Evolutionary conservation across 352 stramenopile species (phyloP).

Genomic region (Globisporangium paroecandrum): DNA sequence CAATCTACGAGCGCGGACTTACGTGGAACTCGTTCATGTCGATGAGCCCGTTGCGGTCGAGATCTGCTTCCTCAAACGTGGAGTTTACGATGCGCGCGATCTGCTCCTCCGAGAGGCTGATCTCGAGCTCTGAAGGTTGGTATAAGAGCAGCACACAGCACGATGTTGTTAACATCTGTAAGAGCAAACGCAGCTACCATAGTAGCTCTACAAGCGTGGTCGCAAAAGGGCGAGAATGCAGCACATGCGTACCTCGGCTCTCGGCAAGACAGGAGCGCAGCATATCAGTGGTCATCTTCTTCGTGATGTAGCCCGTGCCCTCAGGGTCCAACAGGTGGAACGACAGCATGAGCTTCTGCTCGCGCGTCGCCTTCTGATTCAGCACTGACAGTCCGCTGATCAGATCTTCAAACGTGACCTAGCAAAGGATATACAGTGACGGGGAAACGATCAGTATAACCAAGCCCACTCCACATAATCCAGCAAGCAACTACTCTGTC

Average conservation of each 20-base stretch:
- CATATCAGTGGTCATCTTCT: constrained; percentile 79
- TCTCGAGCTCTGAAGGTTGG: constrained; percentile 56
- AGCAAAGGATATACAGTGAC: not conserved
- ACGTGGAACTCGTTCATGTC: constrained; percentile 82
- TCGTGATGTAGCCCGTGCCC: constrained; percentile 79
- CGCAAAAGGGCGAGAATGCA: not conserved
- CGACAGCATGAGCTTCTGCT: constrained; percentile 85
- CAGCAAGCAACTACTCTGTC: not conserved
- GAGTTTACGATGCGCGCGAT: constrained; percentile 75
- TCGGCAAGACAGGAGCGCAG: constrained; percentile 83
- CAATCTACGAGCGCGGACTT: not conserved
- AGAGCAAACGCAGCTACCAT: not conserved
- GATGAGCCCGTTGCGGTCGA: constrained; percentile 73
- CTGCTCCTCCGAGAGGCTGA: constrained; percentile 70
- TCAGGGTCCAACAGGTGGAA: constrained; percentile 81
- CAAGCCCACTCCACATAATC: not conserved
- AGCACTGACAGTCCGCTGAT: constrained; percentile 78
- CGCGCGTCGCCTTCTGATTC: constrained; percentile 80
- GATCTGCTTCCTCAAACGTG: constrained; percentile 81
- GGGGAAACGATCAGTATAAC: not conserved
- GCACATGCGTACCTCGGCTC: constrained; percentile 54
- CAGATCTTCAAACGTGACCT: constrained; percentile 84
- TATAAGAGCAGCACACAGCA: not conserved
- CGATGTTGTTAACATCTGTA: not conserved
- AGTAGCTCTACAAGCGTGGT: not conserved